Conservation (phyloP, 176 grass and related monocot genomes). For the Raddia distichophylla region DNA sequence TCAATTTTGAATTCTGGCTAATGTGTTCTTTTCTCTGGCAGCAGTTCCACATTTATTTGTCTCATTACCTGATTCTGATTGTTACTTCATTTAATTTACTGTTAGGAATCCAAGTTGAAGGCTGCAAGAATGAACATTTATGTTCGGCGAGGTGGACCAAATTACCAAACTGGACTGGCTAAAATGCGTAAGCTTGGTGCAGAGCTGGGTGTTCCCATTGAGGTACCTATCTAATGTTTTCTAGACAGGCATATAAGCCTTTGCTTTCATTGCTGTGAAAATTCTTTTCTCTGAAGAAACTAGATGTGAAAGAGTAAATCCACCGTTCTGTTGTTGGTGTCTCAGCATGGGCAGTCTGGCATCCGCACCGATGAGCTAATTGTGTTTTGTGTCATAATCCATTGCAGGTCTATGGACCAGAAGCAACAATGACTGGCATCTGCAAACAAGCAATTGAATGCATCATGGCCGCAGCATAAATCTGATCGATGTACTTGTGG, state of each 20-base stretch:
- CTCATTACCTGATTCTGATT: conserved; percentile 18
- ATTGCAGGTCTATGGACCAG: conserved; percentile 84
- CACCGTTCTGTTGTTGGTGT: conserved; percentile 16
- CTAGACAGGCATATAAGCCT: no score
- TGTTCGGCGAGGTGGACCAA: conserved; percentile 82
- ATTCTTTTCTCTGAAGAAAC: not conserved
- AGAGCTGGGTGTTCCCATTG: conserved; percentile 72
- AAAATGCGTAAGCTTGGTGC: conserved; percentile 80
- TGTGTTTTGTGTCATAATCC: conserved; percentile 18
- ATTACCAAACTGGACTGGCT: conserved; percentile 82
- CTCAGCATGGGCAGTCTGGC: not conserved
- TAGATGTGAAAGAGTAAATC: not conserved
- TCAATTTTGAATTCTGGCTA: not conserved
- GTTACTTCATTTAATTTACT: not conserved
- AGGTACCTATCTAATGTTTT: conserved; percentile 52
- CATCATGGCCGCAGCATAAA: conserved; percentile 67
- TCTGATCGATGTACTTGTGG: not conserved
- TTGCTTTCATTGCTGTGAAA: not conserved
- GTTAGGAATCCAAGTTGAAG: conserved; percentile 85
- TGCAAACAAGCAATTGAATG: conserved; percentile 97
- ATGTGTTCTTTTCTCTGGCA: conserved; percentile 16
- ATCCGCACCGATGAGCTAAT: not conserved
- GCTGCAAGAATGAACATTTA: conserved; percentile 82
- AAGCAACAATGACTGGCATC: conserved; percentile 92
- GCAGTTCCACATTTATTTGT: not conserved